These are phyloP conservation scores for Coprinopsis sp. DNA, from an alignment of 768 basidiomycete species.

Conservation along the genomic window DNA sequence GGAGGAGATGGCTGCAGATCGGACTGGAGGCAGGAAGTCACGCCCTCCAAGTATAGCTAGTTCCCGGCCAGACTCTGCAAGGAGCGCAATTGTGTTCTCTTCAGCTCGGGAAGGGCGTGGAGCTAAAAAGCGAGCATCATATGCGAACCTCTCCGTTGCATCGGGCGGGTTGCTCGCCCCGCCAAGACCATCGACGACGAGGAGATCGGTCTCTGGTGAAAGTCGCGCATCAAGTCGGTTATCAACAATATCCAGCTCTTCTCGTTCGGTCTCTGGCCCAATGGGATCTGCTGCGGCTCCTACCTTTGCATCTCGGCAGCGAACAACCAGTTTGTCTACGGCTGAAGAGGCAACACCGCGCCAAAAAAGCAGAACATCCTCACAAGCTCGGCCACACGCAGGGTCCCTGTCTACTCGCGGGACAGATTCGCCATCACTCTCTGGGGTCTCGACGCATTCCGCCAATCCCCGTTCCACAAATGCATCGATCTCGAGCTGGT, in stretches of 20 bases:
- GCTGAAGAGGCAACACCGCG: slow-evolving; percentile 30
- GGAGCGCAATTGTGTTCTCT: slow-evolving; percentile 50
- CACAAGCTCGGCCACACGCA: slow-evolving; percentile 40
- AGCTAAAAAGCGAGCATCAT: slow-evolving; percentile 24
- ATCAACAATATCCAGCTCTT: slow-evolving; percentile 53
- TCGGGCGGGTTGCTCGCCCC: slow-evolving; percentile 40
- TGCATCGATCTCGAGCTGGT: slow-evolving; percentile 57
- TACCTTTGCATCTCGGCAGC: slow-evolving; percentile 81
- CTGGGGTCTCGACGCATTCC: slow-evolving; percentile 44
- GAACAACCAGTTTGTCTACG: slow-evolving; percentile 61
- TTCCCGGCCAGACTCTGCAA: slow-evolving; percentile 53
- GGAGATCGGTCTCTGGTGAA: slow-evolving; percentile 48
- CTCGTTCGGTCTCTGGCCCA: slow-evolving; percentile 73
- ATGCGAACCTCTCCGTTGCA: slow-evolving; percentile 28
- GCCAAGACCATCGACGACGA: slow-evolving; percentile 32
- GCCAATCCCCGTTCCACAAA: slow-evolving; percentile 40
- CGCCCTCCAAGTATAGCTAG: slow-evolving; percentile 62
- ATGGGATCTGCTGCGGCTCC: slow-evolving; percentile 50
- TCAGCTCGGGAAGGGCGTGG: slow-evolving; percentile 12
- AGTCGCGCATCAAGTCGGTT: slow-evolving; percentile 42
- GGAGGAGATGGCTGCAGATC: slow-evolving; percentile 75
- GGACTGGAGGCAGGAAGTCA: slow-evolving; percentile 55
- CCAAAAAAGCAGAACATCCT: slow-evolving; percentile 22
- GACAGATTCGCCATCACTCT: slow-evolving; percentile 55
- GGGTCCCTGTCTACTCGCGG: slow-evolving; percentile 32